Evolutionary conservation across 306 rosid genomes (phyloP).

Genomic region (Prunus persica): Prunus_persica_NCBIv2 NC_034016.1:17766501-17767000

Average conservation of each 20-base stretch:
- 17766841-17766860: neutral
- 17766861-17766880: neutral
- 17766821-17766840: constrained; percentile 6
- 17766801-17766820: neutral
- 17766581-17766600: constrained; percentile 56
- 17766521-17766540: constrained; percentile 87
- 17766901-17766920: too few relatives aligned
- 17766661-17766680: too few relatives aligned
- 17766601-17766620: constrained; percentile 10
- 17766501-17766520: constrained; percentile 88
- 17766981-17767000: too few relatives aligned
- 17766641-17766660: too few relatives aligned
- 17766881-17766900: neutral
- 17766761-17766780: too few relatives aligned
- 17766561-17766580: constrained; percentile 94
- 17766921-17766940: too few relatives aligned
- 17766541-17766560: constrained; percentile 97
- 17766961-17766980: too few relatives aligned
- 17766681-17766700: neutral
- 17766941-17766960: too few relatives aligned
- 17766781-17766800: too few relatives aligned
- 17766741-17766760: too few relatives aligned
- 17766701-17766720: neutral
- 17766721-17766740: too few relatives aligned
- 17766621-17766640: too few relatives aligned